Conservation (phyloP, 2,329 filamentous ascomycete genomes). For the Xylaria sp. region DNA sequence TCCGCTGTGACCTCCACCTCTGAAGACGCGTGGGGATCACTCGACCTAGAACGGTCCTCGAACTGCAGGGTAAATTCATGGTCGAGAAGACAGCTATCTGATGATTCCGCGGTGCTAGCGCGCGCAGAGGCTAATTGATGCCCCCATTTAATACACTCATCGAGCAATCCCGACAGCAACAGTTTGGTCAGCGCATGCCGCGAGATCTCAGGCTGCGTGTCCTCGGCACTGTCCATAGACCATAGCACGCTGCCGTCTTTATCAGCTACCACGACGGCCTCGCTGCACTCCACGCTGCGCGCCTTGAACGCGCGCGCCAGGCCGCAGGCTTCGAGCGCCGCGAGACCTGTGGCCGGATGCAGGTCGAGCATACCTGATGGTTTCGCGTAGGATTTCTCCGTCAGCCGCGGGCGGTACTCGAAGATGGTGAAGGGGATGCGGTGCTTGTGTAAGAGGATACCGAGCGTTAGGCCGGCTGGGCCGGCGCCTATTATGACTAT, state of each 20-base stretch:
- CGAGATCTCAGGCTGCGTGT: constrained; percentile 9
- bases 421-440: constrained; percentile 16
- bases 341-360: not conserved
- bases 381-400: not conserved
- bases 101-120: not conserved
- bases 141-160: not conserved
- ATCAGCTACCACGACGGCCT: constrained; percentile 3
- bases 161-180: not conserved
- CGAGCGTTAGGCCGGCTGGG: not conserved
- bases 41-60: not conserved
- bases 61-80: not conserved
- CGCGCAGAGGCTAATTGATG: not conserved
- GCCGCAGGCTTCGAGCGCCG: constrained; percentile 4
- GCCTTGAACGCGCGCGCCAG: constrained; percentile 1
- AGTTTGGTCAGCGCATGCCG: constrained; percentile 1
- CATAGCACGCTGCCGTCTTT: not conserved
- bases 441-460: not conserved
- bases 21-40: not conserved
- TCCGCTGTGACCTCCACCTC: constrained; percentile 2
- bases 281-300: not conserved
- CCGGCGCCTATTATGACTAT: constrained; percentile 15
- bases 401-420: not conserved
- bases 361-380: constrained; percentile 13
- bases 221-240: not conserved
- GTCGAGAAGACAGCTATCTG: not conserved